Evolutionary conservation across 139 green algal genomes (phyloP), one percentile per base, ranked within the genome.

Genomic region (Pseudopediastrum boryanum): DNA sequence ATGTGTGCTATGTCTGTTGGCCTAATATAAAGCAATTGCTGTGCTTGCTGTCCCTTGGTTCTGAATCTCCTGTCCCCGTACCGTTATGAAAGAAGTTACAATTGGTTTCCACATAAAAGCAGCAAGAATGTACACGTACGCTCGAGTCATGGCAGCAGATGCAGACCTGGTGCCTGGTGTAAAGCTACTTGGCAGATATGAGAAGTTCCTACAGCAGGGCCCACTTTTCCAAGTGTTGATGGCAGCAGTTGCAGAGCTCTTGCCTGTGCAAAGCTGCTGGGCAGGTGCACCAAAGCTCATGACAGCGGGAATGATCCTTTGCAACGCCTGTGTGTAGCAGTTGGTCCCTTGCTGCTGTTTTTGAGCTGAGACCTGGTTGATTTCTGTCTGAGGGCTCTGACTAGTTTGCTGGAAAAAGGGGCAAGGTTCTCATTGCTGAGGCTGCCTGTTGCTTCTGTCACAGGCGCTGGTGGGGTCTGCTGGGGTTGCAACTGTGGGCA

Each of bases 381-480:
- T n/a, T n/a, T n/a, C n/a, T n/a, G n/a, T 19, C 1, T 6, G 21
- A 4, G 36, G 38, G 7, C 9, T 62, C 25, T n/a, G 12, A 62
- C 25, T n/a, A 62, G 52, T 7, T 62, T 16, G 10, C 25, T n/a
- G 1, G 8, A 62, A 13, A 16, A 9, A 21, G 29, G 12, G 7
- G 9, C 12, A 62, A 13, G 27, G 27, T 33, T 29, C 13, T 23
- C 21, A 64, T 64, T 36, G n/a, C 25, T 29, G n/a, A 36, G n/a
- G n/a, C 66, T 62, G 6, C 35, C 5, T 38, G 3, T 31, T 75
- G 42, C 19, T 65, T 3, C 21, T 76, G 48, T n/a, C n/a, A n/a
- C 48, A 76, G 48, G 68, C 68, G 21, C 68, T 76, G 6, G 68
- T 76, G 23, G 68, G 68, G 10, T 48, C 31, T 65, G 68, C 68